Evolutionary conservation across 23 red algal genomes (phyloP).

Genomic region (Agarophyton chilense): DNA sequence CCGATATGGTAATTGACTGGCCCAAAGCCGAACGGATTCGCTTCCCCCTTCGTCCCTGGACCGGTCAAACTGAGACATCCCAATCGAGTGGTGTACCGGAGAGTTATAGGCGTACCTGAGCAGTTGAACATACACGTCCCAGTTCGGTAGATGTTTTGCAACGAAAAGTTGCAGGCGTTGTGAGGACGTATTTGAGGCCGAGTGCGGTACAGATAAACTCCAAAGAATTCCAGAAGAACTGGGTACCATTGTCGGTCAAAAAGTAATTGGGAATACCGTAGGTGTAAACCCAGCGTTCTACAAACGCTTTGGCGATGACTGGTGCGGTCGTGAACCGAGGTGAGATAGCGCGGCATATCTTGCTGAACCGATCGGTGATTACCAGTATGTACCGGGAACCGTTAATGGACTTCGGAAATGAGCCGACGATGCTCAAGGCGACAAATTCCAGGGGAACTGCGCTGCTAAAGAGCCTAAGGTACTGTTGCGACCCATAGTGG

Average conservation of each 20-base stretch:
- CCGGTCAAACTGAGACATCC: too few species aligned
- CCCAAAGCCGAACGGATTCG: too few species aligned
- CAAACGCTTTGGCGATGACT: background rate
- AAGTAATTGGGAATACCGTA: conserved; percentile 13
- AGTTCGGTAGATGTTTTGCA: too few species aligned
- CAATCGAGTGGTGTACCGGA: too few species aligned
- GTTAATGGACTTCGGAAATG: conserved; percentile 10
- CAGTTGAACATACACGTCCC: too few species aligned
- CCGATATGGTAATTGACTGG: too few species aligned
- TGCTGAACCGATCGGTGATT: conserved; percentile 42
- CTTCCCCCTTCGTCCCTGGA: too few species aligned
- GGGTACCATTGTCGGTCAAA: conserved; percentile 14
- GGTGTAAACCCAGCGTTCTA: conserved; percentile 6
- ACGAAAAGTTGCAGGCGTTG: too few species aligned
- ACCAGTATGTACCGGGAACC: conserved; percentile 20
- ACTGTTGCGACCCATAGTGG: background rate
- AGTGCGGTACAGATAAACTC: conserved; percentile 17
- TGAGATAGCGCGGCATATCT: conserved; percentile 25
- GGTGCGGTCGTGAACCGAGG: background rate
- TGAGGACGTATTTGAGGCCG: background rate
- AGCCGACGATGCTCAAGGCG: conserved; percentile 5
- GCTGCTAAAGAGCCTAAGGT: conserved; percentile 26
- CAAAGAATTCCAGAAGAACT: conserved; percentile 34
- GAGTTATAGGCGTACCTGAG: too few species aligned
- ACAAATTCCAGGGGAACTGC: conserved; percentile 21